Evolutionary conservation across 495 filamentous ascomycete genomes (phyloP).

Genomic region (Talaromyces liani): DNA sequence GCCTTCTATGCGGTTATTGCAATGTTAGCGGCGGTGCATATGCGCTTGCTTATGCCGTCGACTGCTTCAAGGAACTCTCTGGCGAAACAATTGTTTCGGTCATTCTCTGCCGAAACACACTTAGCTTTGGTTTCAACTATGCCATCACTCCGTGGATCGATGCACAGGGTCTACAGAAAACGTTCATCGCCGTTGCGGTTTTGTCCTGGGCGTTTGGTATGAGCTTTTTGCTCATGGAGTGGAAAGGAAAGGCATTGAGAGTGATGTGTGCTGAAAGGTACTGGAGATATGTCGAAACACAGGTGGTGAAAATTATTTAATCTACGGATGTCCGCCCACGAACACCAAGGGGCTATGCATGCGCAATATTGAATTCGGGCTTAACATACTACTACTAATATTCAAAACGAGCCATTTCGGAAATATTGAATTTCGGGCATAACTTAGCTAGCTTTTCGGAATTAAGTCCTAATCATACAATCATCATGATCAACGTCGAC

Average conservation of each 20-base stretch:
- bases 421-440: background rate
- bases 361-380: background rate
- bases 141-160: conserved; percentile 9
- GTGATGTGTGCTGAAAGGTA: conserved; percentile 4
- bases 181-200: conserved; percentile 6
- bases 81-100: conserved; percentile 49
- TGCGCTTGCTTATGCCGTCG: conserved; percentile 34
- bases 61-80: conserved; percentile 36
- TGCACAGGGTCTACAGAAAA: conserved; percentile 1
- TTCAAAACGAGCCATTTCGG: background rate
- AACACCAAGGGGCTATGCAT: background rate
- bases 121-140: conserved; percentile 22
- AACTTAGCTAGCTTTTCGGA: background rate
- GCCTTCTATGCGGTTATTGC: conserved; percentile 26
- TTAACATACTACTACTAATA: no score
- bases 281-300: conserved; percentile 9
- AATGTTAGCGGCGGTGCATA: conserved; percentile 27
- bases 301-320: background rate
- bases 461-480: background rate
- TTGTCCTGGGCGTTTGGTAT: conserved; percentile 6
- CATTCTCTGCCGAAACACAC: conserved; percentile 50
- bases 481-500: background rate
- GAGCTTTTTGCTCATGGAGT: conserved; percentile 7
- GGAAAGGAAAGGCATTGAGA: conserved; percentile 5
- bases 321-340: background rate